Conservation (phyloP, 306 rosid genomes). For the Malus domestica region ASM211411v1 NC_041795.1:4374501-4375000, state of each 20-base stretch:
- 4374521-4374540: not conserved
- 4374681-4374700: no score
- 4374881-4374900: not conserved
- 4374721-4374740: not conserved
- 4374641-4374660: not conserved
- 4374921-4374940: accelerated
- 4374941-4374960: not conserved
- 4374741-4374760: not conserved
- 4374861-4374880: not conserved
- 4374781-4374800: accelerated
- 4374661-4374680: slow-evolving; percentile 7
- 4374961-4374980: accelerated
- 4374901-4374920: accelerated
- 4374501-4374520: not conserved
- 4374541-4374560: accelerated
- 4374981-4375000: accelerated
- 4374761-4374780: accelerated
- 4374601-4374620: slow-evolving; percentile 27
- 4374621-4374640: accelerated
- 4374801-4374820: not conserved
- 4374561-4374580: slow-evolving; percentile 23
- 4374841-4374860: accelerated
- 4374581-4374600: slow-evolving; percentile 22
- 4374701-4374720: accelerated
- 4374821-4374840: not conserved